phyloP scores from a whole-genome alignment of 2,329 filamentous ascomycete genomes.

The Sclerotiophoma versabilis region DNA sequence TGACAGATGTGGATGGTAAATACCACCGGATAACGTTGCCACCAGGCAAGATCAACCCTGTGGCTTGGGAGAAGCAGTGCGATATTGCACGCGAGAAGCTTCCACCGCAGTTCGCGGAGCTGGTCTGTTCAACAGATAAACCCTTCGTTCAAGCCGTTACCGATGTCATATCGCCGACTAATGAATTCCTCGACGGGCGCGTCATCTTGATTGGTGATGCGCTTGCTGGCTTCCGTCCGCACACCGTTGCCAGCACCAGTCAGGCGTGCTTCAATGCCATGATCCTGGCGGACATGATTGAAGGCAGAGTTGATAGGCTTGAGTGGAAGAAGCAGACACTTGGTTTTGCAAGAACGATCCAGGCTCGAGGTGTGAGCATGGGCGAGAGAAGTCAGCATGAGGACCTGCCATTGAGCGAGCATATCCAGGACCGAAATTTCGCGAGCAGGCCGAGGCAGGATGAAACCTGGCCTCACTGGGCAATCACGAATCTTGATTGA shows the following conservation, averaged over 20 bases:
- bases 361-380: slow-evolving; percentile 50
- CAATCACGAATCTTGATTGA: slow-evolving; percentile 19
- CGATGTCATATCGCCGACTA: slow-evolving; percentile 50
- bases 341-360: slow-evolving; percentile 48
- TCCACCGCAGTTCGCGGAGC: slow-evolving; percentile 52
- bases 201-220: slow-evolving; percentile 58
- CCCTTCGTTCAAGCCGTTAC: slow-evolving; percentile 58
- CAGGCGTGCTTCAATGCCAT: slow-evolving; percentile 57
- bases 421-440: slow-evolving; percentile 34
- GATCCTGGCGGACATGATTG: slow-evolving; percentile 50
- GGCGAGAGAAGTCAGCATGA: slow-evolving; percentile 53
- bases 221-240: slow-evolving; percentile 56
- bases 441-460: slow-evolving; percentile 34
- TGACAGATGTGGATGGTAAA: slow-evolving; percentile 54
- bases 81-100: slow-evolving; percentile 41
- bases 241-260: slow-evolving; percentile 56
- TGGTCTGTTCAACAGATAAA: slow-evolving; percentile 50
- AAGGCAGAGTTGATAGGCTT: slow-evolving; percentile 44
- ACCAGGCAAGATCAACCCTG: slow-evolving; percentile 48
- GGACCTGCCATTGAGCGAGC: slow-evolving; percentile 32
- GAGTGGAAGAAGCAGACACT: slow-evolving; percentile 49
- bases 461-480: slow-evolving; percentile 37
- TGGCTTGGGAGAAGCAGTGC: slow-evolving; percentile 51
- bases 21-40: slow-evolving; percentile 55
- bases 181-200: slow-evolving; percentile 51